A percentile compares a stretch with the other conserved stretches of the same genome.
phyloP scores from a whole-genome alignment of 768 basidiomycete genomes.

The Porphyrellus cyaneotinctus region DNA sequence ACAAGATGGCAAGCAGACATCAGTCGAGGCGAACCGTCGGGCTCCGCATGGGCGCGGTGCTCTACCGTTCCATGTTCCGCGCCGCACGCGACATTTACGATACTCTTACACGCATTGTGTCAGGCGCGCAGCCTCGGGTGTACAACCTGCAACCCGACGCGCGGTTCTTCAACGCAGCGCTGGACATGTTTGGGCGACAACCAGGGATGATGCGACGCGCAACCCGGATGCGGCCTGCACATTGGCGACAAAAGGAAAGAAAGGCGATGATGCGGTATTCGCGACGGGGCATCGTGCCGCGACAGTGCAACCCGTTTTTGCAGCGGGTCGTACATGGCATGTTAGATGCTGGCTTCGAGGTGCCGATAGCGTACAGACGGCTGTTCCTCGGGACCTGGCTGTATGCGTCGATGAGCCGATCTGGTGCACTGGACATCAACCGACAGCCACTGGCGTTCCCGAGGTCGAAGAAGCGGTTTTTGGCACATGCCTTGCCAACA shows the following conservation, averaged over 20 bases:
- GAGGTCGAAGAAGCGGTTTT: constrained; percentile 15
- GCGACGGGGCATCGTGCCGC: constrained; percentile 21
- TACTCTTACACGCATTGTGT: constrained; percentile 19
- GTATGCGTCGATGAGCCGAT: constrained; percentile 17
- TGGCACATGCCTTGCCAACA: constrained; percentile 24
- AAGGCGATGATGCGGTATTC: constrained; percentile 28
- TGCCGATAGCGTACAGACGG: constrained; percentile 39
- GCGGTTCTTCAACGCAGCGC: constrained; percentile 64
- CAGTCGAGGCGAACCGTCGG: constrained; percentile 27
- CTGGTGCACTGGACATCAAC: constrained; percentile 11
- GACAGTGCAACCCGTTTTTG: constrained; percentile 33
- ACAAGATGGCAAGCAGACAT: constrained; percentile 17
- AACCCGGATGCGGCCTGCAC: constrained; percentile 14
- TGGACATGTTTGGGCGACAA: constrained; percentile 40
- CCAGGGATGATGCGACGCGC: constrained; percentile 18
- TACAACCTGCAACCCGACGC: constrained; percentile 49
- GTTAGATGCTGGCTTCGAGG: constrained; percentile 34
- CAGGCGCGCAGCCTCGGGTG: constrained; percentile 26
- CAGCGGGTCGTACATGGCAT: constrained; percentile 38
- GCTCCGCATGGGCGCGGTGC: constrained; percentile 26
- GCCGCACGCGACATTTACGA: constrained; percentile 30
- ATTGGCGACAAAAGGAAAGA: constrained; percentile 31
- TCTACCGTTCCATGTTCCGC: constrained; percentile 37
- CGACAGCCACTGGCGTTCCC: constrained; percentile 29
- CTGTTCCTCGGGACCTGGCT: constrained; percentile 38